Evolutionary conservation across 768 basidiomycete species (phyloP), one percentile per base, ranked within the genome.

Genomic region (Suillus americanus): DNA sequence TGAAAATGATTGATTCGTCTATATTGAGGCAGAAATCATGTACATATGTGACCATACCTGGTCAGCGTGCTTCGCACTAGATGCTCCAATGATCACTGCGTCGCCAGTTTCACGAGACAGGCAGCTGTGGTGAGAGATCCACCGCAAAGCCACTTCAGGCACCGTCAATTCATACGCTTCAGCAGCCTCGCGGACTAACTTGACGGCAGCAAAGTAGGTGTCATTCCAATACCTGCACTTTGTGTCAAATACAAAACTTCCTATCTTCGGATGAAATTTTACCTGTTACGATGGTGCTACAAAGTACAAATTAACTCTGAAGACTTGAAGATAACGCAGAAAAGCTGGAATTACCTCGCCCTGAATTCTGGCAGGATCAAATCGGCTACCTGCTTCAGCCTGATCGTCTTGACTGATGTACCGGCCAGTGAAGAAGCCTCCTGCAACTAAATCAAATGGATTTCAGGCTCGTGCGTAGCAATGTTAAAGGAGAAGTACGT

Each of bases 361-460:
- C 68, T 85, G 84, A 16, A 41, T 53, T 55, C 73, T 78, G 18
- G 73, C 71, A 0, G 82, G 77, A 65, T 88, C 85, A 68, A 89
- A 89, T n/a, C 87, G 80, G 13, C 84, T 84, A 20, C 87, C 86
- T 25, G 78, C 65, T 65, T 86, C 85, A 35, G 78, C 75, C 8
- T 73, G 43, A 64, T 80, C 81, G 7, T 81, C 75, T 9, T 75
- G 61, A 0, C 79, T 66, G 61, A 55, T 68, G 68, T 77, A 77
- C 9, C 71, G 64, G 30, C 81, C 80, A 6, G 84, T 86, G 63
- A 73, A 73, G 69, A 79, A 78, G 0, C 79, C 79, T 14, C 79
- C 79, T 8, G 72, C 73, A 30, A 81, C 77, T 77, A 64, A 18
- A 56, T 48, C n/a, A 20, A 25, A 40, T 38, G 35, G 1, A 38